Conservation (phyloP, 768 basidiomycete species). For the Termitomyces sp. region DNA sequence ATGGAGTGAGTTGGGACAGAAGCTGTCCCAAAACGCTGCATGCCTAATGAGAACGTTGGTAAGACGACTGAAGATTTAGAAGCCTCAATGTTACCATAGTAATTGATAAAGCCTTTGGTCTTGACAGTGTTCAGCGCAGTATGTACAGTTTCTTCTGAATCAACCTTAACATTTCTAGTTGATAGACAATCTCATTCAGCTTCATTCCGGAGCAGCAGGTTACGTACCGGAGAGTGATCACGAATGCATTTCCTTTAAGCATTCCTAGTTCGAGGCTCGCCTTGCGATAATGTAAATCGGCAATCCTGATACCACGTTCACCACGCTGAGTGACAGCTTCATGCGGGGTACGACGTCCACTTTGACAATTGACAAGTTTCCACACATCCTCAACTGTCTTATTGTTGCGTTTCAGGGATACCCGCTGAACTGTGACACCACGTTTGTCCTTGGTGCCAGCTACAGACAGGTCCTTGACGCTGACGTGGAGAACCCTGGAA, state of each 20-base stretch:
- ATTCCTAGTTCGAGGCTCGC: constrained; percentile 85
- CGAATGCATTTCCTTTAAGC: constrained; percentile 93
- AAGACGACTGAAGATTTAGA: background rate
- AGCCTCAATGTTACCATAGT: constrained; percentile 61
- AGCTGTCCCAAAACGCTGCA: constrained; percentile 99
- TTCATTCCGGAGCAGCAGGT: background rate
- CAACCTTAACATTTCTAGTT: constrained; percentile 79
- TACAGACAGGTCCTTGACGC: constrained; percentile 76
- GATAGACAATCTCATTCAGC: background rate
- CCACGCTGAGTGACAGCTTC: constrained; percentile 69
- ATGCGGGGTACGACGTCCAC: constrained; percentile 44
- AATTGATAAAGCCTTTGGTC: constrained; percentile 91
- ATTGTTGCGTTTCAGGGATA: constrained; percentile 70
- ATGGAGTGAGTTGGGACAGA: constrained; percentile 94
- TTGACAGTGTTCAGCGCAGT: constrained; percentile 74
- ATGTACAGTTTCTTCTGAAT: constrained; percentile 67
- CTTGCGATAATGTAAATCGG: constrained; percentile 83
- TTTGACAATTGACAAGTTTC: constrained; percentile 70
- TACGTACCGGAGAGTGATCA: constrained; percentile 84
- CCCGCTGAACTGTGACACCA: constrained; percentile 91
- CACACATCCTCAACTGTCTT: constrained; percentile 83
- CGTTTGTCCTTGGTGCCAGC: constrained; percentile 99
- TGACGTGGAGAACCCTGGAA: constrained; percentile 70
- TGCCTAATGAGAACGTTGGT: constrained; percentile 46
- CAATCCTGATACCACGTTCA: constrained; percentile 83